Conservation (phyloP, 345 rosid genomes). For the Aquilaria sinensis region DNA sequence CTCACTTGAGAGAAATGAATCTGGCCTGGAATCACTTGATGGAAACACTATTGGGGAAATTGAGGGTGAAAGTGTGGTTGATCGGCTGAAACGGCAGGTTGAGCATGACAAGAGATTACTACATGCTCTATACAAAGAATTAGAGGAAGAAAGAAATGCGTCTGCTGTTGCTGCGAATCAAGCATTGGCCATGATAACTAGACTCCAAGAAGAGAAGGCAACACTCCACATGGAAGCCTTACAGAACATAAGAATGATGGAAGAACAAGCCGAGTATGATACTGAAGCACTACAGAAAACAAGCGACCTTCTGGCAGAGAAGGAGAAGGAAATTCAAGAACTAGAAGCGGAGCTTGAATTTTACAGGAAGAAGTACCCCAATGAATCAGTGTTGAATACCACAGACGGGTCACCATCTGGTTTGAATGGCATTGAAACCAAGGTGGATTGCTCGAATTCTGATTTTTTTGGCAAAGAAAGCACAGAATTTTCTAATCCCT, state of each 20-base stretch:
- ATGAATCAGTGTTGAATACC: conserved; percentile 22
- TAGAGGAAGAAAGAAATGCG: conserved; percentile 96
- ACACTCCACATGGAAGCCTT: conserved; percentile 87
- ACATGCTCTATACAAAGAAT: conserved; percentile 56
- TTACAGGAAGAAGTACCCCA: conserved; percentile 41
- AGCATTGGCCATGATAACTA: conserved; percentile 98
- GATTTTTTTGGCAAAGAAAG: too few relatives aligned
- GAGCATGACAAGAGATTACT: conserved; percentile 69
- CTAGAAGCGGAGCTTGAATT: conserved; percentile 76
- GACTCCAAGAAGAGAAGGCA: conserved; percentile 95
- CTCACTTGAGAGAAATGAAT: conserved; percentile 87
- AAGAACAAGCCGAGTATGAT: conserved; percentile 78
- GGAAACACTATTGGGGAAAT: conserved; percentile 76
- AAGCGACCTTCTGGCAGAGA: conserved; percentile 71
- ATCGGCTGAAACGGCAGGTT: conserved; percentile 74
- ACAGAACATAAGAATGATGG: conserved; percentile 84
- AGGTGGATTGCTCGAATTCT: conserved; percentile 1
- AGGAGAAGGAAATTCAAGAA: conserved; percentile 81
- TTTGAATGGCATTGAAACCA: conserved; percentile 12
- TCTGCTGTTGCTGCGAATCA: conserved; percentile 84
- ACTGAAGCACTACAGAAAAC: conserved; percentile 83
- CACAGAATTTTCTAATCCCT: too few relatives aligned
- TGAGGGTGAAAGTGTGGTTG: conserved; percentile 75
- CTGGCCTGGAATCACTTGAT: conserved; percentile 61
- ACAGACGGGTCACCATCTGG: conserved; percentile 6